These are phyloP conservation scores for Gossypium turneri DNA, from an alignment of 345 rosid genomes.

Conservation along the genomic window DNA sequence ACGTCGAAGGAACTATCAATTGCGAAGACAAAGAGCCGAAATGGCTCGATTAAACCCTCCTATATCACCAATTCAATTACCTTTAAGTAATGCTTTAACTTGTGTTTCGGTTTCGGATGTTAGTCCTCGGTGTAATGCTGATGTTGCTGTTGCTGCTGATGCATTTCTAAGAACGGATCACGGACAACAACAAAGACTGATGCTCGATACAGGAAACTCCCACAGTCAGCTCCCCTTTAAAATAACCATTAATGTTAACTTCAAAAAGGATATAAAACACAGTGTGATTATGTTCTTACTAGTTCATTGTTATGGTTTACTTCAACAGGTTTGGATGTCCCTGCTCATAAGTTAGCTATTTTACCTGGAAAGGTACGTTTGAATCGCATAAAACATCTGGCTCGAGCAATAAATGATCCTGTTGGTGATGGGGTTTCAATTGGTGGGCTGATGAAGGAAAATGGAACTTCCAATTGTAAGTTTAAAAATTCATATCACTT, in stretches of 20 bases:
- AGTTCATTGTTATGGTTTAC: not conserved
- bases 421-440: slow-evolving; percentile 25
- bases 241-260: not conserved
- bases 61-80: slow-evolving; percentile 34
- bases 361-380: slow-evolving; percentile 55
- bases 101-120: slow-evolving; percentile 38
- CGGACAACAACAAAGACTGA: slow-evolving; percentile 18
- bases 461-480: slow-evolving; percentile 49
- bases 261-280: not conserved
- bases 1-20: slow-evolving; percentile 84
- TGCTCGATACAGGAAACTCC: slow-evolving; percentile 21
- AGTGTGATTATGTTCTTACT: not conserved
- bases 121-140: slow-evolving; percentile 18
- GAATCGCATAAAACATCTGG: slow-evolving; percentile 72
- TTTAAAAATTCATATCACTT: not conserved
- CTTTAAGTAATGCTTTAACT: slow-evolving; percentile 19
- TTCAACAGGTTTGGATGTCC: slow-evolving; percentile 52
- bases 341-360: slow-evolving; percentile 43
- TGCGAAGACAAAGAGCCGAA: slow-evolving; percentile 66
- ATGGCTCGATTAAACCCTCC: slow-evolving; percentile 35
- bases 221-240: slow-evolving; percentile 36
- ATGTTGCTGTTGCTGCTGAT: not conserved
- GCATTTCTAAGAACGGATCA: slow-evolving; percentile 19
- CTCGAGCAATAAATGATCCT: slow-evolving; percentile 51
- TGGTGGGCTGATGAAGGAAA: slow-evolving; percentile 28